Evolutionary conservation across 257 asterid genomes (phyloP).

Genomic region (Fraxinus cuspidata): DNA sequence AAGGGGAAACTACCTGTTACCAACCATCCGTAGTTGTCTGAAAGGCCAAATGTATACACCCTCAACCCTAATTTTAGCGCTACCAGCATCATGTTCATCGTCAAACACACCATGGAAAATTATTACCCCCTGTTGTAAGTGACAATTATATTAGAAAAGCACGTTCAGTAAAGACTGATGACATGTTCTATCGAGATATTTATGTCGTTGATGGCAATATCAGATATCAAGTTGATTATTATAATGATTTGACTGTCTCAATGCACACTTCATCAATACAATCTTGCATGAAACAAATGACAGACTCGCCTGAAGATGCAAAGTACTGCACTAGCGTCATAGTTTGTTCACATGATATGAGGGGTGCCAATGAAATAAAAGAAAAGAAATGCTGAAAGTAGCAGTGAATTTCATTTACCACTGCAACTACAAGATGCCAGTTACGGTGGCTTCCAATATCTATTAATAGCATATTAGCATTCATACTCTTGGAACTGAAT

Average conservation of each 20-base stretch:
- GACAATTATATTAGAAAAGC: slow-evolving; percentile 18
- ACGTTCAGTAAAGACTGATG: neutral
- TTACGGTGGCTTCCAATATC: neutral
- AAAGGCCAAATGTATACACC: slow-evolving; percentile 99
- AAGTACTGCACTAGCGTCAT: neutral
- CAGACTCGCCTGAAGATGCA: neutral
- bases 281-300: neutral
- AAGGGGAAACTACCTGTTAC: slow-evolving; percentile 62
- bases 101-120: slow-evolving; percentile 92
- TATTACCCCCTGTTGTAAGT: slow-evolving; percentile 65
- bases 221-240: slow-evolving; percentile 1
- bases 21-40: slow-evolving; percentile 96
- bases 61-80: slow-evolving; percentile 88
- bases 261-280: neutral
- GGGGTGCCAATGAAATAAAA: neutral
- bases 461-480: neutral
- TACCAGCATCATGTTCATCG: slow-evolving; percentile 69
- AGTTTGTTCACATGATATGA: neutral
- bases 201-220: slow-evolving; percentile 15
- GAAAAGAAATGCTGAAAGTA: neutral
- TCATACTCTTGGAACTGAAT: neutral
- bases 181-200: slow-evolving; percentile 1
- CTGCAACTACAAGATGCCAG: neutral
- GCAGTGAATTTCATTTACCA: neutral
- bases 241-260: neutral